These are phyloP conservation scores for Aurantiochytrium sp. DNA, from an alignment of 108 stramenopile species.

Conservation along the genomic window DNA sequence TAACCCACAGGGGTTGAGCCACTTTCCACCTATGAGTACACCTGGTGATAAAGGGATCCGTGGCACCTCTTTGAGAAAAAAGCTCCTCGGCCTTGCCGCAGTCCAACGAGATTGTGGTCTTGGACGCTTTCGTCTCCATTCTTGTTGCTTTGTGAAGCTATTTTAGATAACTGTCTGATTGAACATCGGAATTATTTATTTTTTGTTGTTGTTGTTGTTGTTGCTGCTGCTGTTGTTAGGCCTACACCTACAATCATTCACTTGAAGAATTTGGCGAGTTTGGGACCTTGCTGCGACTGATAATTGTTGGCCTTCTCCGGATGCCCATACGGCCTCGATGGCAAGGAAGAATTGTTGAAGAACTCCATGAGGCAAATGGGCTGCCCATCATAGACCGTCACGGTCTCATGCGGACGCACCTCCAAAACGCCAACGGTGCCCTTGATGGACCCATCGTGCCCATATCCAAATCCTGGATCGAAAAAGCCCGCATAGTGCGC, in stretches of 20 bases:
- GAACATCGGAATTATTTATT: too few relatives aligned
- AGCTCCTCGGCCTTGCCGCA: too few relatives aligned
- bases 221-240: too few relatives aligned
- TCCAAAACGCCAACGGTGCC: neutral
- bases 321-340: neutral
- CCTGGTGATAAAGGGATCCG: too few relatives aligned
- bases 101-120: too few relatives aligned
- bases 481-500: constrained; percentile 17
- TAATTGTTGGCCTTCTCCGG: neutral
- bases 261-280: neutral
- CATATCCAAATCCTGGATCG: constrained; percentile 15
- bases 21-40: neutral
- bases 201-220: too few relatives aligned
- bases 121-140: too few relatives aligned
- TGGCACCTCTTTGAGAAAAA: too few relatives aligned
- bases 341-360: neutral
- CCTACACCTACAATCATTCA: neutral
- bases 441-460: neutral
- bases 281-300: neutral
- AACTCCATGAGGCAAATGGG: constrained; percentile 6
- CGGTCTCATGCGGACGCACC: neutral
- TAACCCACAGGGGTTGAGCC: neutral
- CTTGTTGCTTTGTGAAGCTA: too few relatives aligned
- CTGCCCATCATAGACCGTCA: neutral
- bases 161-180: too few relatives aligned